Conservation (phyloP, 2,329 filamentous ascomycete species). For the Fusarium sp. region DNA sequence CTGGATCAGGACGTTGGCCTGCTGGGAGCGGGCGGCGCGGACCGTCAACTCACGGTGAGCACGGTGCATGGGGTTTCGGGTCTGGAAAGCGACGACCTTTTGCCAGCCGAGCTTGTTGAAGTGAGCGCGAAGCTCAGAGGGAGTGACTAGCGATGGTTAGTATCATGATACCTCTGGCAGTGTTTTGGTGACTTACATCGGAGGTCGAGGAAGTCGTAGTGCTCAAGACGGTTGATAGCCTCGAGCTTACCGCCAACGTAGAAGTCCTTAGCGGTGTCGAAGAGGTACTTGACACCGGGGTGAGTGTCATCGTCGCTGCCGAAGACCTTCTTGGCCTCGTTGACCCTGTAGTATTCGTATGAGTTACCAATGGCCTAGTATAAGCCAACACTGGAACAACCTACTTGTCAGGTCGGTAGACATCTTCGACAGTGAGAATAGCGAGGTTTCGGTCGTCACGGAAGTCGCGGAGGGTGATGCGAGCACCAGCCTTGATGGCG, state of each 20-base stretch:
- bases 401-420: conserved; percentile 96
- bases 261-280: conserved; percentile 83
- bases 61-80: conserved; percentile 98
- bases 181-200: conserved; percentile 74
- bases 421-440: conserved; percentile 94
- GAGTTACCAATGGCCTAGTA: conserved; percentile 25
- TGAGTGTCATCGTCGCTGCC: conserved; percentile 90
- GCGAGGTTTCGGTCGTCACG: conserved; percentile 96
- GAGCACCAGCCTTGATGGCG: conserved; percentile 82
- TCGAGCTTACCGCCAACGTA: conserved; percentile 97
- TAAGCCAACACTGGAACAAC: conserved; percentile 49
- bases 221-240: conserved; percentile 93
- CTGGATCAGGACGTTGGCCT: conserved; percentile 99
- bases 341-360: conserved; percentile 67
- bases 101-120: conserved; percentile 99
- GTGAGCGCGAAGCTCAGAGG: conserved; percentile 92
- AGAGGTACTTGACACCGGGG: conserved; percentile 92
- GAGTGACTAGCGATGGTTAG: conserved; percentile 74
- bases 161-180: neutral
- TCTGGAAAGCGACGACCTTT: conserved; percentile 98
- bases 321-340: conserved; percentile 95
- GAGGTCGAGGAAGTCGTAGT: conserved; percentile 98
- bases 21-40: conserved; percentile 92
- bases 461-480: conserved; percentile 92
- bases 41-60: conserved; percentile 98